These are phyloP conservation scores for Margaritispora aquatica DNA, from an alignment of 495 filamentous ascomycete genomes.

Conservation along the genomic window DNA sequence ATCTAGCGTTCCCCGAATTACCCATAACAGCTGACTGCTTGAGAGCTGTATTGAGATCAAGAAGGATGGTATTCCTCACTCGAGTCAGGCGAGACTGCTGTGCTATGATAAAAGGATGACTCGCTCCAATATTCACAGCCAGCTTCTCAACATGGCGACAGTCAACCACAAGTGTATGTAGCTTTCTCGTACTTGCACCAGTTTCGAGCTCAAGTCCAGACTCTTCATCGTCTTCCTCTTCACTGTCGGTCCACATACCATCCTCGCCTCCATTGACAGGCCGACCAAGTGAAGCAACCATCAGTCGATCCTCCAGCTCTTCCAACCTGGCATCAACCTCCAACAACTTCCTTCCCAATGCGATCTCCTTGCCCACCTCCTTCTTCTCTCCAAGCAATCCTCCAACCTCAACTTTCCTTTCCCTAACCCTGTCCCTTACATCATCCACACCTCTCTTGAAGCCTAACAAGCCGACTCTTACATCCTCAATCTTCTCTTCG, in stretches of 20 bases:
- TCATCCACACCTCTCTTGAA: conserved; percentile 72
- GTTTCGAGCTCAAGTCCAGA: conserved; percentile 23
- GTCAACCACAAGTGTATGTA: conserved; percentile 52
- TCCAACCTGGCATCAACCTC: conserved; percentile 63
- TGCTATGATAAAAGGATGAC: conserved; percentile 59
- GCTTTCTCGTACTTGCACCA: conserved; percentile 39
- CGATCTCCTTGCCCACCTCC: conserved; percentile 34
- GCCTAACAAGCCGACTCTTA: conserved; percentile 78
- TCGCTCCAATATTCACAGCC: conserved; percentile 42
- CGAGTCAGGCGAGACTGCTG: conserved; percentile 51
- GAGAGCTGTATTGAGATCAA: conserved; percentile 75
- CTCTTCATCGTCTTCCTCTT: conserved; percentile 41
- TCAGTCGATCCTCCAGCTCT: conserved; percentile 69
- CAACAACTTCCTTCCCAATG: conserved; percentile 58
- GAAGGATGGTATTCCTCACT: conserved; percentile 68
- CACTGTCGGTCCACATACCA: conserved; percentile 30
- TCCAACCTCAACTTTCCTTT: conserved; percentile 36
- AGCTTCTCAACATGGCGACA: conserved; percentile 50
- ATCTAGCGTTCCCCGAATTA: conserved; percentile 43
- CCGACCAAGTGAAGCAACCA: conserved; percentile 42
- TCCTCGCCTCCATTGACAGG: conserved; percentile 21
- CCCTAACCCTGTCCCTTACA: conserved; percentile 41
- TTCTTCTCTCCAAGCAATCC: conserved; percentile 35
- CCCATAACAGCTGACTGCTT: conserved; percentile 60
- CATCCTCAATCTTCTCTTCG: conserved; percentile 86